These are phyloP conservation scores for Microbotryum lychnidis-dioicae DNA, from an alignment of 1,284 basidiomycete species.

Conservation along the genomic window DNA sequence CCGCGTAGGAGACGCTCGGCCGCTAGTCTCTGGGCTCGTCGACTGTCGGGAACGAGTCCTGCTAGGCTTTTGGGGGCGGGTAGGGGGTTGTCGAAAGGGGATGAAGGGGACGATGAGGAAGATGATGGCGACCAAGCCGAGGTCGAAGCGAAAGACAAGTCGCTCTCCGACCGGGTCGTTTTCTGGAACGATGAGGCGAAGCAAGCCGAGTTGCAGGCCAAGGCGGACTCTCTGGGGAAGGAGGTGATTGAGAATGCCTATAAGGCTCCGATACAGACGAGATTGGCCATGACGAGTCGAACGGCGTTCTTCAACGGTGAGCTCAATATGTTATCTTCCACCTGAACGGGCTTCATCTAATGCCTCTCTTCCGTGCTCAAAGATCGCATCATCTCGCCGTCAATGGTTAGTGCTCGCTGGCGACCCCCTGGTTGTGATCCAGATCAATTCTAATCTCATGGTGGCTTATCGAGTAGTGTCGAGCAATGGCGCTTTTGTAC, in stretches of 20 bases:
- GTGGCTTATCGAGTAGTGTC: slow-evolving; percentile 57
- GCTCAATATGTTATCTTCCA: slow-evolving; percentile 8
- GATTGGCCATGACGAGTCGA: slow-evolving; percentile 91
- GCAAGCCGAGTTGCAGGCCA: slow-evolving; percentile 32
- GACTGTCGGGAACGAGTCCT: background rate
- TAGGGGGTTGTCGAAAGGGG: background rate
- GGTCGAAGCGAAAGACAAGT: slow-evolving; percentile 42
- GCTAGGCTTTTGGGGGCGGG: background rate
- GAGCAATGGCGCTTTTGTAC: slow-evolving; percentile 96
- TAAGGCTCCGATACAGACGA: slow-evolving; percentile 59
- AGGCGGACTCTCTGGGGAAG: slow-evolving; percentile 27
- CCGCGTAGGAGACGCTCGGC: slow-evolving; percentile 1
- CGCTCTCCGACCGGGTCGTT: slow-evolving; percentile 37
- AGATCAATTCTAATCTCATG: background rate
- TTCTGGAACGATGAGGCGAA: slow-evolving; percentile 29
- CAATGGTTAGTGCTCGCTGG: slow-evolving; percentile 59
- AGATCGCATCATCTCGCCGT: slow-evolving; percentile 64
- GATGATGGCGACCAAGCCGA: background rate
- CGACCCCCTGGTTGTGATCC: background rate
- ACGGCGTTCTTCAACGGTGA: slow-evolving; percentile 81
- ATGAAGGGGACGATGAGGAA: slow-evolving; percentile 14
- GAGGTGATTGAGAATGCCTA: slow-evolving; percentile 30
- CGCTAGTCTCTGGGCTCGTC: slow-evolving; percentile 31
- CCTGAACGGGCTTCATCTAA: background rate
- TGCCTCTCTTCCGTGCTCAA: background rate